Evolutionary conservation across 2,329 filamentous ascomycete species (phyloP).

Genomic region (Diaporthe ampelina): DNA sequence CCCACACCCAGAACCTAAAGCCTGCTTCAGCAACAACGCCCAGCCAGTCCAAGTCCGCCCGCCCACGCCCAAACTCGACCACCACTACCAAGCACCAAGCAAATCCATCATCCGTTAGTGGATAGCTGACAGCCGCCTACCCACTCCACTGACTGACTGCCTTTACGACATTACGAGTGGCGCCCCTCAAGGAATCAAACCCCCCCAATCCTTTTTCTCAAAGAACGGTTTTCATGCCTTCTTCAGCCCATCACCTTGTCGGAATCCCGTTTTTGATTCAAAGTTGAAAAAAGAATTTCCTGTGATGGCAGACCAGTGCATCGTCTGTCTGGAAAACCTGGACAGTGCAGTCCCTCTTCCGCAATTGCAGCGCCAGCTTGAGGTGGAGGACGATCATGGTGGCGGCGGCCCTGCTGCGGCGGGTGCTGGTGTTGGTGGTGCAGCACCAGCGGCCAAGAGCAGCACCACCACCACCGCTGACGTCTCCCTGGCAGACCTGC

Average conservation of each 20-base stretch:
- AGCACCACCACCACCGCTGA: slow-evolving; percentile 34
- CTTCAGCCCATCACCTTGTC: slow-evolving; percentile 56
- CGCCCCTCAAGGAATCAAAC: slow-evolving; percentile 13
- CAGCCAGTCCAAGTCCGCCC: not conserved
- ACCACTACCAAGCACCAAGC: not conserved
- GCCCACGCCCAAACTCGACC: not conserved
- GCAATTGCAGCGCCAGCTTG: slow-evolving; percentile 43
- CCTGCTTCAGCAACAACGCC: not conserved
- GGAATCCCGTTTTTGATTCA: slow-evolving; percentile 47
- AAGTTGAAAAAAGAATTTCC: slow-evolving; percentile 49
- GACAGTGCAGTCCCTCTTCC: slow-evolving; percentile 48
- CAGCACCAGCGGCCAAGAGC: slow-evolving; percentile 37
- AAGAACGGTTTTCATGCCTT: slow-evolving; percentile 60
- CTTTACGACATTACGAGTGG: not conserved
- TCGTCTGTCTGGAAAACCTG: slow-evolving; percentile 77
- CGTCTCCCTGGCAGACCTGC: slow-evolving; percentile 39
- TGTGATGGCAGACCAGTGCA: slow-evolving; percentile 74
- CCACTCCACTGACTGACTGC: not conserved
- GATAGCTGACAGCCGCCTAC: slow-evolving; percentile 24
- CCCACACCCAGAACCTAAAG: slow-evolving; percentile 10
- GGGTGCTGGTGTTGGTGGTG: not conserved
- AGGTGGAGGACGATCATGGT: slow-evolving; percentile 42
- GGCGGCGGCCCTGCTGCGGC: slow-evolving; percentile 41
- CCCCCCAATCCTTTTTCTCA: slow-evolving; percentile 33
- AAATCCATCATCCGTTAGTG: not conserved